phyloP scores from a whole-genome alignment of 1,139 yeast species.

The Nakaseomyces glabratus region DNA sequence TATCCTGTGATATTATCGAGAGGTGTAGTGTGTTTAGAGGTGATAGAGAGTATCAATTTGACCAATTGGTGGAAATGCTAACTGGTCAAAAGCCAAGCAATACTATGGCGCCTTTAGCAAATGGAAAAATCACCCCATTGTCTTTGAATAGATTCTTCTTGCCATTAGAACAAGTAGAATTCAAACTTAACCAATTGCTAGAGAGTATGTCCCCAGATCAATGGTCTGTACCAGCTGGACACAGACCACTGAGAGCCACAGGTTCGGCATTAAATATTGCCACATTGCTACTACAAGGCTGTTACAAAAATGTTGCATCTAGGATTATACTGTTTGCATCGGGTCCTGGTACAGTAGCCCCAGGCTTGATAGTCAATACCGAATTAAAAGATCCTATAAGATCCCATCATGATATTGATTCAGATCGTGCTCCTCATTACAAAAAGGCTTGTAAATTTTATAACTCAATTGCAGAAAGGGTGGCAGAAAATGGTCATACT shows the following conservation, averaged over 20 bases:
- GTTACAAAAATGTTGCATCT: conserved; percentile 84
- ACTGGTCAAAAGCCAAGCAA: conserved; percentile 37
- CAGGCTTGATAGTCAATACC: conserved; percentile 89
- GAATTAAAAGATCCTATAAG: conserved; percentile 93
- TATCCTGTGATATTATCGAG: conserved; percentile 68
- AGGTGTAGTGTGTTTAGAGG: conserved; percentile 89
- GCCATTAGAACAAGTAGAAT: conserved; percentile 81
- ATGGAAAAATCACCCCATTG: conserved; percentile 33
- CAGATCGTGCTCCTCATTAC: conserved; percentile 84
- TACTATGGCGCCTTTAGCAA: conserved; percentile 9
- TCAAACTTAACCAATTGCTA: conserved; percentile 70
- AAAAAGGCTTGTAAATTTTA: conserved; percentile 85
- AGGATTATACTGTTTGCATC: conserved; percentile 86
- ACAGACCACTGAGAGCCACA: conserved; percentile 88
- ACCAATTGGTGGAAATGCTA: conserved; percentile 68
- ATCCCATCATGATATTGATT: conserved; percentile 91
- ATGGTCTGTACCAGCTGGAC: conserved; percentile 86
- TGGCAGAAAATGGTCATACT: conserved; percentile 71
- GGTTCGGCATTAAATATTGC: conserved; percentile 91
- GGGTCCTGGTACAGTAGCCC: conserved; percentile 92
- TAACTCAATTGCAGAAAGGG: conserved; percentile 67
- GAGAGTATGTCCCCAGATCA: conserved; percentile 78
- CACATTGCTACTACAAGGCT: conserved; percentile 67
- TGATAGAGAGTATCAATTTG: conserved; percentile 73
- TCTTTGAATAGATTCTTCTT: conserved; percentile 65